Base-by-base conservation (phyloP, 148 eudicot genomes). In the Rhododendron simsii region DNA sequence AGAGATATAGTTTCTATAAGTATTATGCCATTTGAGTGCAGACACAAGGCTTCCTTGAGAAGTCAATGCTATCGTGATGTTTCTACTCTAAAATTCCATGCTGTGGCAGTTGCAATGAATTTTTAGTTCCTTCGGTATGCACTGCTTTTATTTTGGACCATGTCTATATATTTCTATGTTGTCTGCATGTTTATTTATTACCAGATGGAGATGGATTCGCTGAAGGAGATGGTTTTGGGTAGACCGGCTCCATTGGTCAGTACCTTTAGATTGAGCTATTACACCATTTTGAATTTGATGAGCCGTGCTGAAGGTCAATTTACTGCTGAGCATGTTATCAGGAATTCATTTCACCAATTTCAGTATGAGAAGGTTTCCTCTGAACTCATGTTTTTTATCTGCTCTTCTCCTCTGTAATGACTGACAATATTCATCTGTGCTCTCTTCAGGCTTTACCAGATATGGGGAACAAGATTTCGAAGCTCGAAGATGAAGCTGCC, bases 281-380 rank as follows among this genome's bases (percentile, higher is more conserved):
- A 95, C 91, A 91, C 99, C 74, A 95, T 97, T 86, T 88, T 97
- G 93, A 97, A 97, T 87, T 89, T 97, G 69, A 93, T 97, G 99
- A 95, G 99, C 90, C 99, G 96, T 59, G 98, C 98, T 55, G 98
- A 94, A 90, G 99, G 98, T 84, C 98, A 95, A 59, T 97, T 95
- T 85, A 95, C 98, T 45, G 99, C 99, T 79, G 99, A 97, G 91
- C 99, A 97, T 93, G 98, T 97, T 82, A 95, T 95, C 84, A 93
- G 87, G 89, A 89, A 95, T 90, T 97, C 99, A 67, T 97, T 97
- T 90, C 99, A 97, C 89, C 99, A 97, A 79, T 95, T 97, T 87
- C 99, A 95, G 80, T 91, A 97, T 83, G 99, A 97, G 89, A 97
- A 97, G 99, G 99, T 97, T 89, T 81, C 74, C 59, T 84, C 76